Evolutionary conservation across 2,329 filamentous ascomycete genomes (phyloP), one percentile per base, ranked within the genome.

Genomic region (Claviceps africana): DNA sequence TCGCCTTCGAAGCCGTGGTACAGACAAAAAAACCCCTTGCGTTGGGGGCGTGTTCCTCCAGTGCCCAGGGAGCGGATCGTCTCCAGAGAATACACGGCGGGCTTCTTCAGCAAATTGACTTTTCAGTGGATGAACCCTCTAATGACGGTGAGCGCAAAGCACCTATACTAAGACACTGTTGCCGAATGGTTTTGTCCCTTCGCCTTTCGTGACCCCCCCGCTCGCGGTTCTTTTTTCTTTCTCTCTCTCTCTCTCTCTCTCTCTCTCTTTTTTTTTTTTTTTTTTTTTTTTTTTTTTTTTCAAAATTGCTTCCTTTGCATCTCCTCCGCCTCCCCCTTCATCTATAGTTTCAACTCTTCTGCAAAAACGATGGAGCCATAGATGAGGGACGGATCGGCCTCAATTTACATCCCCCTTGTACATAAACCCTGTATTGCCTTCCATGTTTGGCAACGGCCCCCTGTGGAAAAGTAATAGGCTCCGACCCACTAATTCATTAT

Each of bases 61-160:
- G 69, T 83, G 1, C 81, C 82, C 39, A 67, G 75, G 47, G 72
- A 74, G 59, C 72, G 73, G 52, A 60, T 59, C 7, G 65, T 73
- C 0, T 89, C 81, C 6, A 78, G 77, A 56, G 90, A 96, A 68
- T 75, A 88, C 63, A 74, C 71, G 4, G 90, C 90, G 5, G 71
- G 77, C 2, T 83, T 89, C 61, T 77, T 93, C 56, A 95, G 87
- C 68, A 65, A 75, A 53, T 65, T 95, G 22, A 85, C 84, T 4
- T 97, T 95, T 63, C 81, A 88, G 65, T 97, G 91, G 91, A 91
- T 96, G 76, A 81, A 82, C 0, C 83, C 88, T 1, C 64, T 97
- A 52, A 97, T 97, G 90, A 75, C 70, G 56, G 83, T 85, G 66
- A 70, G 78, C 40, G 28, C 33, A 40, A 31, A 47, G 45, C 43